Percentiles rank a stretch among this genome's conserved stretches.
phyloP scores from a whole-genome alignment of 2,329 filamentous ascomycete genomes.

The Pseudogymnoascus sp. region DNA sequence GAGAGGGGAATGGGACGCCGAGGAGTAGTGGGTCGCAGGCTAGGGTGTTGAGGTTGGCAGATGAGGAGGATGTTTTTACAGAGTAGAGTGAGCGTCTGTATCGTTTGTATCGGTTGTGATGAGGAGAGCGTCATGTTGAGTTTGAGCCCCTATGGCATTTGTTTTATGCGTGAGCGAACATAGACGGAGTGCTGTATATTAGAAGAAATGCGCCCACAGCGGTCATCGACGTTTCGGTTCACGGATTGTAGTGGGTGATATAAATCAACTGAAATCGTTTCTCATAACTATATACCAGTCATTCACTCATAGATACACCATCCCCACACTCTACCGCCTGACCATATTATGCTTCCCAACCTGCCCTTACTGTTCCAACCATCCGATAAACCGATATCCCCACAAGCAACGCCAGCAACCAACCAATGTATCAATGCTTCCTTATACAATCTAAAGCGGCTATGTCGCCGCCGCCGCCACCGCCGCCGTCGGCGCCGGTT shows the following conservation, averaged over 20 bases:
- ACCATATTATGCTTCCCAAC: neutral
- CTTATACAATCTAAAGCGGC: neutral
- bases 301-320: slow-evolving; percentile 5
- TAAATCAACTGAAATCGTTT: neutral
- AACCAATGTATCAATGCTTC: neutral
- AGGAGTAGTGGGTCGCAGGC: neutral
- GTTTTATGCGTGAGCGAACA: neutral
- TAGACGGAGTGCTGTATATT: slow-evolving; percentile 2
- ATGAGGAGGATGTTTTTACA: slow-evolving; percentile 1
- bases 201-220: neutral
- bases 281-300: slow-evolving; percentile 8
- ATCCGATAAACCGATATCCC: neutral
- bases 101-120: neutral
- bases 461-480: neutral
- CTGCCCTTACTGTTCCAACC: neutral
- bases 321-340: neutral
- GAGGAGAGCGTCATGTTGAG: neutral
- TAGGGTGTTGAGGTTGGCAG: neutral
- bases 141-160: neutral
- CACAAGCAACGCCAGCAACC: neutral
- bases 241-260: neutral
- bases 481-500: neutral
- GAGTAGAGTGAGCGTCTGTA: neutral
- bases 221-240: neutral
- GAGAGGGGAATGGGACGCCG: neutral